Percentiles rank a stretch among this genome's conserved stretches.
These are phyloP conservation scores for Speleostelium caveatum DNA, from an alignment of 78 protist species.

Conservation along the genomic window DNA sequence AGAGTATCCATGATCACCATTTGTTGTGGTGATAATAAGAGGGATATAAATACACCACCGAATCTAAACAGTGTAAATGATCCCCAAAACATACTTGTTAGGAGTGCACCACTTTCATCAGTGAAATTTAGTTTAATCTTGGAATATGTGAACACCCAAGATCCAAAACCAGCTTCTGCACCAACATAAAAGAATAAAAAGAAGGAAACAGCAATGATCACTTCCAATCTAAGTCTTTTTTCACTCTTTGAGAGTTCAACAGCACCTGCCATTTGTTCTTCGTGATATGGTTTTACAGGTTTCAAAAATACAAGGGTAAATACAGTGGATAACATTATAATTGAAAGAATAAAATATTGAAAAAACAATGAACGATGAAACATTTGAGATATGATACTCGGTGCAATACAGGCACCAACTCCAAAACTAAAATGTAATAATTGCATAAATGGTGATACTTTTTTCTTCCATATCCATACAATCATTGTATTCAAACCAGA, in stretches of 20 bases:
- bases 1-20: slow-evolving; percentile 53
- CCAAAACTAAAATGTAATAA: slow-evolving; percentile 74
- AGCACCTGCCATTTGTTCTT: not conserved
- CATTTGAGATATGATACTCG: slow-evolving; percentile 12
- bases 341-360: slow-evolving; percentile 43
- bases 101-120: slow-evolving; percentile 31
- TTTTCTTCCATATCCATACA: slow-evolving; percentile 64
- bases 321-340: slow-evolving; percentile 13
- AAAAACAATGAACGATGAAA: not conserved
- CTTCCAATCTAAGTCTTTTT: slow-evolving; percentile 34
- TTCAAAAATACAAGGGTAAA: slow-evolving; percentile 7
- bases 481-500: slow-evolving; percentile 68
- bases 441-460: slow-evolving; percentile 71
- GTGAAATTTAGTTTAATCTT: not conserved
- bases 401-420: slow-evolving; percentile 65
- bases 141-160: slow-evolving; percentile 47
- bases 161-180: slow-evolving; percentile 72
- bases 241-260: slow-evolving; percentile 9
- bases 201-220: slow-evolving; percentile 8
- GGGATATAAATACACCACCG: slow-evolving; percentile 48
- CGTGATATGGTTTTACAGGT: slow-evolving; percentile 15
- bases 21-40: slow-evolving; percentile 59
- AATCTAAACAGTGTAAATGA: slow-evolving; percentile 54
- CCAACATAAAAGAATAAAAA: slow-evolving; percentile 70
- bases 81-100: slow-evolving; percentile 59